These are phyloP conservation scores for Artemisia argyi DNA, from an alignment of 129 eudicot species.

Conservation along the genomic window DNA sequence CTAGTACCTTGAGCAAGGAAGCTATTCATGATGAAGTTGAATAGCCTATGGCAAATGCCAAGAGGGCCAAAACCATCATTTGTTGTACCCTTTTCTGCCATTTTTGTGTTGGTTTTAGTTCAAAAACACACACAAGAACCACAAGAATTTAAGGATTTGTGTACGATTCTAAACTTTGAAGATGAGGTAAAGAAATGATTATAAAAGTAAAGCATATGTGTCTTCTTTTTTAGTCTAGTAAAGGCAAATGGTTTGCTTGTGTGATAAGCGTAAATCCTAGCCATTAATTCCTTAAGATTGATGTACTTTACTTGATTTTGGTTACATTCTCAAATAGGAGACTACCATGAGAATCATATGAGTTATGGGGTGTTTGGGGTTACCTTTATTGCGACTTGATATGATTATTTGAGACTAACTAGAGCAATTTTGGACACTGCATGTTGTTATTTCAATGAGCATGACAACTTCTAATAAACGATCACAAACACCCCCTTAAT, in stretches of 20 bases:
- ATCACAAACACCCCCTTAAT: too few species aligned
- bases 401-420: too few species aligned
- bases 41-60: slow-evolving; percentile 39
- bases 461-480: too few species aligned
- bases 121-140: slow-evolving; percentile 12
- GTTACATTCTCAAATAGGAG: slow-evolving; percentile 37
- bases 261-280: slow-evolving; percentile 24
- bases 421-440: too few species aligned
- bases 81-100: slow-evolving; percentile 26
- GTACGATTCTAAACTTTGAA: slow-evolving; percentile 35
- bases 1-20: slow-evolving; percentile 26
- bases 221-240: slow-evolving; percentile 16
- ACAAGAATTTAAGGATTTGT: slow-evolving; percentile 31
- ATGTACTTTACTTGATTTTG: slow-evolving; percentile 30
- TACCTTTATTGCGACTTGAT: too few species aligned
- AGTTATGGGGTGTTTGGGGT: too few species aligned
- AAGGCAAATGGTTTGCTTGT: slow-evolving; percentile 37
- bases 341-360: slow-evolving; percentile 13
- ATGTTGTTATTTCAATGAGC: too few species aligned
- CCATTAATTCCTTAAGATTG: slow-evolving; percentile 18
- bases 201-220: slow-evolving; percentile 6
- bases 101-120: slow-evolving; percentile 6
- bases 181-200: slow-evolving; percentile 23
- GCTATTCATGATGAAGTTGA: slow-evolving; percentile 32
- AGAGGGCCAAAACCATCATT: slow-evolving; percentile 33